phyloP scores from a whole-genome alignment of 2,329 filamentous ascomycete species.

The Paraphoma sp. region DNA sequence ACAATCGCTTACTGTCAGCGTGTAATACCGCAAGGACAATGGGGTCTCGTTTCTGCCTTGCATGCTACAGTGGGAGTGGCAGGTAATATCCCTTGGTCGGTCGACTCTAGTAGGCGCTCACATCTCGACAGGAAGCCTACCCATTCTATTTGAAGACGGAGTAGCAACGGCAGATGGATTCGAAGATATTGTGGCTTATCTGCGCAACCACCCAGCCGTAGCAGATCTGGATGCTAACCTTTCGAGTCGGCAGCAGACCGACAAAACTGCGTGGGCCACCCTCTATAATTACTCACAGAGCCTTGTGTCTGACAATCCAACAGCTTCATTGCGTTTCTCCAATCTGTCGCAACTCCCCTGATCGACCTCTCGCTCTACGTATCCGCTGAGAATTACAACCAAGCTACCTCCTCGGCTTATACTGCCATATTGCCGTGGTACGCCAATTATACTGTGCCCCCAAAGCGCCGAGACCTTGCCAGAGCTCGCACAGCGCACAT shows the following conservation, averaged over 20 bases:
- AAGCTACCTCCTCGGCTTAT: conserved; percentile 79
- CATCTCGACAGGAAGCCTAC: conserved; percentile 58
- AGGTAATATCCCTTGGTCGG: conserved; percentile 38
- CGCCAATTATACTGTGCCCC: conserved; percentile 84
- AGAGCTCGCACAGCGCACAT: conserved; percentile 67
- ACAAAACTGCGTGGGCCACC: conserved; percentile 50
- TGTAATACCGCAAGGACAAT: conserved; percentile 62
- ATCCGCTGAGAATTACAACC: conserved; percentile 85
- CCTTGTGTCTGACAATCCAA: not conserved
- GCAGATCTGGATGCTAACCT: conserved; percentile 40
- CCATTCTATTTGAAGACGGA: conserved; percentile 62
- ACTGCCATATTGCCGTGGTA: conserved; percentile 83
- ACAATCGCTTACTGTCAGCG: conserved; percentile 77
- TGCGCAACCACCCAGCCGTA: conserved; percentile 47
- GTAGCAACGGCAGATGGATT: conserved; percentile 66
- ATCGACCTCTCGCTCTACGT: conserved; percentile 89
- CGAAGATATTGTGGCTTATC: conserved; percentile 64
- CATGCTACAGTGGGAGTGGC: conserved; percentile 74
- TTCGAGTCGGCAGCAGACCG: conserved; percentile 40
- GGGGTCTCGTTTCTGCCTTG: conserved; percentile 51
- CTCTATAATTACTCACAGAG: not conserved
- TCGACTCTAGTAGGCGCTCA: conserved; percentile 8
- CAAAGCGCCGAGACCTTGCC: conserved; percentile 73
- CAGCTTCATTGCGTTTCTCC: conserved; percentile 69
- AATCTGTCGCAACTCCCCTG: conserved; percentile 76